A percentile compares a stretch with the other conserved stretches of the same genome.
Evolutionary conservation across 1,284 basidiomycete species (phyloP).

Genomic region (Sphagnurus paluster): DNA sequence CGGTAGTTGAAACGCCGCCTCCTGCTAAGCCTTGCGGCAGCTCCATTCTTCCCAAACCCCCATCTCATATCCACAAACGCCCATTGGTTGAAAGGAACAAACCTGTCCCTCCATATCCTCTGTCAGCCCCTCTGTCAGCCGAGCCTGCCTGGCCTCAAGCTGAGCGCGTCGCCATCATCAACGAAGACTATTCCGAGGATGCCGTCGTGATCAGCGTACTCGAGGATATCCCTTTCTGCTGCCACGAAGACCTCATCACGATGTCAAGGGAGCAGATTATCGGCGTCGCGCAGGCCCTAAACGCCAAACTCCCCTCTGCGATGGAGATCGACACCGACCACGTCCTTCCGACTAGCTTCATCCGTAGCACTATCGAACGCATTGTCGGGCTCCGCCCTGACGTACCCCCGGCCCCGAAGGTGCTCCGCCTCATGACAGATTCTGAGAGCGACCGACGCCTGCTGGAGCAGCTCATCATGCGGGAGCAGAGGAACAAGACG

Average conservation of each 20-base stretch:
- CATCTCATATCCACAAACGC: too few species aligned
- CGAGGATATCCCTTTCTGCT: conserved; percentile 53
- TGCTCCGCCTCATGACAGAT: conserved; percentile 9
- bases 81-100: too few species aligned
- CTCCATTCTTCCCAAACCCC: too few species aligned
- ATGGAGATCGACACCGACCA: conserved; percentile 43
- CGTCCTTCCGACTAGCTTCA: conserved; percentile 34
- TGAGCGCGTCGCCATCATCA: conserved; percentile 45
- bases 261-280: conserved; percentile 51
- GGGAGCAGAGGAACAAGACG: conserved; percentile 15
- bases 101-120: too few species aligned
- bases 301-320: conserved; percentile 45
- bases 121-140: background rate
- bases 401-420: conserved; percentile 28
- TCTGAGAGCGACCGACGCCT: conserved; percentile 3
- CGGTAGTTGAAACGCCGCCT: conserved; percentile 21
- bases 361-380: conserved; percentile 48
- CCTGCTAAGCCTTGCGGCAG: too few species aligned
- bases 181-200: conserved; percentile 46
- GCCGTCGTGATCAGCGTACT: conserved; percentile 56
- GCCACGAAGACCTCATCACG: conserved; percentile 58
- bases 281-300: conserved; percentile 44
- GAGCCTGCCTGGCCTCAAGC: background rate
- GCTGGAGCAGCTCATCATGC: conserved; percentile 16
- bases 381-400: conserved; percentile 48